Evolutionary conservation across 2,329 filamentous ascomycete genomes (phyloP).

Genomic region (Sporothrix luriei): DNA sequence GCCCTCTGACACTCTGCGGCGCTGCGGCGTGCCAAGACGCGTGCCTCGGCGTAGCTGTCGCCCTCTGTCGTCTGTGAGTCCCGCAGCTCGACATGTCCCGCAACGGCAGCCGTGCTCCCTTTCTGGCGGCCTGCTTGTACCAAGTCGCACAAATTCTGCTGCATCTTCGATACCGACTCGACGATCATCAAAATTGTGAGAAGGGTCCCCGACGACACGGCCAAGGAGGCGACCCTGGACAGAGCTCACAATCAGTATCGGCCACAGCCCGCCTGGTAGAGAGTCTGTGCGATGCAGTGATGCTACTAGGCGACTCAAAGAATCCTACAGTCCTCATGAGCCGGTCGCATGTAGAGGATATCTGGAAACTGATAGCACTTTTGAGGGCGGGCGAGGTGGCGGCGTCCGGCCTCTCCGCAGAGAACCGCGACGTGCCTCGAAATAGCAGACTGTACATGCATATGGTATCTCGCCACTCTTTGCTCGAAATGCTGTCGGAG

Average conservation of each 20-base stretch:
- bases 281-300: not conserved
- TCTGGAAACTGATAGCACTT: not conserved
- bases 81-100: not conserved
- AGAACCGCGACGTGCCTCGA: not conserved
- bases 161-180: not conserved
- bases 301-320: not conserved
- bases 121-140: slow-evolving; percentile 18
- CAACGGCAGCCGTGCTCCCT: not conserved
- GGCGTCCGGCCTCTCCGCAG: not conserved
- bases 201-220: no score
- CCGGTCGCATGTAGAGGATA: not conserved
- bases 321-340: not conserved
- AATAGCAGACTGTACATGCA: not conserved
- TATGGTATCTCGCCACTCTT: slow-evolving; percentile 2
- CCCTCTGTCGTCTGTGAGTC: slow-evolving; percentile 13
- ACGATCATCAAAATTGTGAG: not conserved
- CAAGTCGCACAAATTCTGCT: slow-evolving; percentile 22
- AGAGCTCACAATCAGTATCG: no score
- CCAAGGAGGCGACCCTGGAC: no score
- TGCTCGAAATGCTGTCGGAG: not conserved
- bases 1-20: not conserved
- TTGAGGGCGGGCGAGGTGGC: not conserved
- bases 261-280: not conserved
- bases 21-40: slow-evolving; percentile 17
- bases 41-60: slow-evolving; percentile 14